phyloP scores from a whole-genome alignment of 495 filamentous ascomycete genomes.

The Acidomyces sp. region DNA sequence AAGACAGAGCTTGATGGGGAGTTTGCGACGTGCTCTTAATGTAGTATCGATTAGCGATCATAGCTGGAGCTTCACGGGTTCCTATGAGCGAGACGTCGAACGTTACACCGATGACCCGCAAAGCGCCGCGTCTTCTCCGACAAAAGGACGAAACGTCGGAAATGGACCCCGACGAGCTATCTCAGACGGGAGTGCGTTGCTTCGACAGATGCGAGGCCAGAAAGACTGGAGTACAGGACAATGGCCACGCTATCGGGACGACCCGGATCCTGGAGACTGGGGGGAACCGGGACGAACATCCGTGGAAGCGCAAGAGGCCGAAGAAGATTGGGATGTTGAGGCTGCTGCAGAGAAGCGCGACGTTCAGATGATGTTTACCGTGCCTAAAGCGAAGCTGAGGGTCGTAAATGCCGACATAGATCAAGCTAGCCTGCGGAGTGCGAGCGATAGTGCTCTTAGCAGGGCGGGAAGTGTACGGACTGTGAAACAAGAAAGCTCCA shows the following conservation, averaged over 20 bases:
- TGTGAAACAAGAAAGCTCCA: not conserved
- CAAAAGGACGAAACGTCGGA: slow-evolving; percentile 2
- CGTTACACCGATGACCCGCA: slow-evolving; percentile 1
- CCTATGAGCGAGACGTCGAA: not conserved
- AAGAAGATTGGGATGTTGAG: slow-evolving; percentile 86
- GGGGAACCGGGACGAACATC: slow-evolving; percentile 4
- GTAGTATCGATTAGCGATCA: slow-evolving; percentile 21
- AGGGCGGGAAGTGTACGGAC: slow-evolving; percentile 15
- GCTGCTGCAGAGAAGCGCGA: slow-evolving; percentile 61
- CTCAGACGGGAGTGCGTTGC: slow-evolving; percentile 45
- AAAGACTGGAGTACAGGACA: slow-evolving; percentile 25
- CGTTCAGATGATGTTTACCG: slow-evolving; percentile 90
- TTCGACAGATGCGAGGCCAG: slow-evolving; percentile 42
- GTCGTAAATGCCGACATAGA: slow-evolving; percentile 63
- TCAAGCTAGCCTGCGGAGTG: slow-evolving; percentile 33
- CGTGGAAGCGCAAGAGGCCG: slow-evolving; percentile 27
- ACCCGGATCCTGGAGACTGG: slow-evolving; percentile 20
- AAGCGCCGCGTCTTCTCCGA: slow-evolving; percentile 11
- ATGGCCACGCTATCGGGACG: slow-evolving; percentile 18
- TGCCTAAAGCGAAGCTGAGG: slow-evolving; percentile 68
- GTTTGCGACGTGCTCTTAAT: slow-evolving; percentile 41
- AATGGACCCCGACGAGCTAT: slow-evolving; percentile 40
- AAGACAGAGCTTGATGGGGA: slow-evolving; percentile 41
- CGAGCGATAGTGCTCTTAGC: slow-evolving; percentile 22
- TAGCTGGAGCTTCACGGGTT: slow-evolving; percentile 12